Evolutionary conservation across 179 eudicot species (phyloP).

Genomic region (Beta lomatogona): DNA sequence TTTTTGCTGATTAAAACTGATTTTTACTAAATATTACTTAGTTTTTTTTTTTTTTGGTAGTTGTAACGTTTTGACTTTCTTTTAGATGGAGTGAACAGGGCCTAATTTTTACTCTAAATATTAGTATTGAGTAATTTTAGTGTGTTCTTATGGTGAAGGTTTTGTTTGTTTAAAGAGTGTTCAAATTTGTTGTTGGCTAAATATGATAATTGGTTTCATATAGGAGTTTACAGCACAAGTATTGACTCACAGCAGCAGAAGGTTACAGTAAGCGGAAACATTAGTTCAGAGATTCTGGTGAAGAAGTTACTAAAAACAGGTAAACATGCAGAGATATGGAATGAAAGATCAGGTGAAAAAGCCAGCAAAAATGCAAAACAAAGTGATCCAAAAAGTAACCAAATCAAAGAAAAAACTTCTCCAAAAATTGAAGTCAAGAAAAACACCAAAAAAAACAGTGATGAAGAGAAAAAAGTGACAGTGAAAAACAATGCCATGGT

Average conservation of each 20-base stretch:
- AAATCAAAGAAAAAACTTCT: slow-evolving; percentile 26
- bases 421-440: slow-evolving; percentile 22
- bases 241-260: slow-evolving; percentile 66
- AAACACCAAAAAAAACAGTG: slow-evolving; percentile 10
- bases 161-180: too few species aligned
- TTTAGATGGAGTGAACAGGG: too few species aligned
- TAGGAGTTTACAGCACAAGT: slow-evolving; percentile 69
- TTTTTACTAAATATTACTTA: too few species aligned
- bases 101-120: background rate
- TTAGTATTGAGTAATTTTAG: too few species aligned
- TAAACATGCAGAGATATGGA: slow-evolving; percentile 73
- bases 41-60: too few species aligned
- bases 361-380: slow-evolving; percentile 37
- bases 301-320: slow-evolving; percentile 67
- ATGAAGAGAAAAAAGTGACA: slow-evolving; percentile 13
- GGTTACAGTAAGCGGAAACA: slow-evolving; percentile 66
- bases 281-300: slow-evolving; percentile 53
- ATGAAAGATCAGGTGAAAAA: slow-evolving; percentile 39
- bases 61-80: too few species aligned
- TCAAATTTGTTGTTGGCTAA: too few species aligned
- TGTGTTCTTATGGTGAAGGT: background rate
- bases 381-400: slow-evolving; percentile 22
- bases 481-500: slow-evolving; percentile 9
- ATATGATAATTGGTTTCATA: too few species aligned
- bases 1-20: too few species aligned